phyloP scores from a whole-genome alignment of 139 green algal genomes.

The Yamagishiella unicocca region DNA sequence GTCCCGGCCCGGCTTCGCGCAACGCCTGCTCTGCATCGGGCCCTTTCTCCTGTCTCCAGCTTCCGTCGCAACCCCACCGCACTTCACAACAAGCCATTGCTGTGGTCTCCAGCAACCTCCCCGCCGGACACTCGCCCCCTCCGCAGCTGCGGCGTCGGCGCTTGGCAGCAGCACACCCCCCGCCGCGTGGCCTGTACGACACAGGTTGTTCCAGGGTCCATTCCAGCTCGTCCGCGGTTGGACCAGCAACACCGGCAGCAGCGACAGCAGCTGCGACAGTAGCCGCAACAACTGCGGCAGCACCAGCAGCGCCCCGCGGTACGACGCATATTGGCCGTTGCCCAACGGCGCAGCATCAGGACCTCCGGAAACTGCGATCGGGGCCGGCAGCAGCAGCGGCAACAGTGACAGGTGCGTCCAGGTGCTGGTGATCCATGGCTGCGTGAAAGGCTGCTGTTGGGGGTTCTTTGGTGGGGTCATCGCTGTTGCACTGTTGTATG shows the following conservation, averaged over 20 bases:
- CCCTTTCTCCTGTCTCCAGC: neutral
- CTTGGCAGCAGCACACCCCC: neutral
- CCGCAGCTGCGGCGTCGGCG: neutral
- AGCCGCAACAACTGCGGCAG: neutral
- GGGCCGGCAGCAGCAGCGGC: no score
- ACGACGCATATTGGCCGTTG: conserved; percentile 7
- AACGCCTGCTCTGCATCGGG: neutral
- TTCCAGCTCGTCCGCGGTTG: neutral
- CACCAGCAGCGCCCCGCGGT: neutral
- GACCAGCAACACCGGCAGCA: neutral
- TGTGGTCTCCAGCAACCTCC: no score
- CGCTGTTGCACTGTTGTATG: no score
- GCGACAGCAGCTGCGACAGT: neutral
- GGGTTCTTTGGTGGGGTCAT: no score
- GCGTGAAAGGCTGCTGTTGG: no score
- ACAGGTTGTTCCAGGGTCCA: neutral
- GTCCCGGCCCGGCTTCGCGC: no score
- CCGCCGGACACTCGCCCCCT: no score
- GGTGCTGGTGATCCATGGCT: no score
- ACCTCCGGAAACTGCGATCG: no score
- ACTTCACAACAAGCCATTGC: no score
- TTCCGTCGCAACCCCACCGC: neutral
- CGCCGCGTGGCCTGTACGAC: neutral
- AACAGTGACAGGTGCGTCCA: no score
- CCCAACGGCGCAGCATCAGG: no score